Evolutionary conservation across 495 filamentous ascomycete species (phyloP), one percentile per base, ranked within the genome.

Genomic region (Pseudoneurospora amorphoporcata): DNA sequence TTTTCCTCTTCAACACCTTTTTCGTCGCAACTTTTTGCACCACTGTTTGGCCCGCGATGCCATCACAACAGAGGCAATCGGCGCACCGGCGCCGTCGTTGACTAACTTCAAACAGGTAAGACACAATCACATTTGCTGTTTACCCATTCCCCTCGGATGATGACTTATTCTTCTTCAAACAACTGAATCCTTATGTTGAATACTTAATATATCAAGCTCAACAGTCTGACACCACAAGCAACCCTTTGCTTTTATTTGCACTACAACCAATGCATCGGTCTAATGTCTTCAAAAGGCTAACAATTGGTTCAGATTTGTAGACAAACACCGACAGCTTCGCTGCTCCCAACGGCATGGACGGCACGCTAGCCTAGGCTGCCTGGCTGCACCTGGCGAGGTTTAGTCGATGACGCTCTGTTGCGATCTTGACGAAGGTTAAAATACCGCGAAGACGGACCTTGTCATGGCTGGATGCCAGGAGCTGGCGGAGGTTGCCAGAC

Each of bases 131-230:
- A 10, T 71, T 41, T 39, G 58, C 8, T 45, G 29, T 65, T 69
- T 72, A 23, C 53, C 53, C 32, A 35, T 39, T 39, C 61, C 69
- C 68, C 45, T 73, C 65, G 70, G 65, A 81, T 86, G 84, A 86
- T 86, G 83, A 86, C 76, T 82, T 74, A 81, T 61, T 77, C 80
- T 85, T 82, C 83, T 78, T 75, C 85, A 86, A 87, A 87, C 85
- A 86, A 86, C 86, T 83, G 85, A 88, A 87, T 75, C 71, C 75
- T 61, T 76, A 86, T 88, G 86, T 87, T 82, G 86, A 87, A 82
- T 78, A 79, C 68, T 70, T 70, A 77, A 82, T 81, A 75, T 79
- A 84, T 88, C 86, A 88, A 88, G 85, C 85, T 88, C 86, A 88
- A 88, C 86, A 87, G 85, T 88, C 85, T 88, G 86, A 88, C 74